Base-by-base conservation (phyloP, 1,284 basidiomycete species). In the Papiliotrema laurentii region DNA sequence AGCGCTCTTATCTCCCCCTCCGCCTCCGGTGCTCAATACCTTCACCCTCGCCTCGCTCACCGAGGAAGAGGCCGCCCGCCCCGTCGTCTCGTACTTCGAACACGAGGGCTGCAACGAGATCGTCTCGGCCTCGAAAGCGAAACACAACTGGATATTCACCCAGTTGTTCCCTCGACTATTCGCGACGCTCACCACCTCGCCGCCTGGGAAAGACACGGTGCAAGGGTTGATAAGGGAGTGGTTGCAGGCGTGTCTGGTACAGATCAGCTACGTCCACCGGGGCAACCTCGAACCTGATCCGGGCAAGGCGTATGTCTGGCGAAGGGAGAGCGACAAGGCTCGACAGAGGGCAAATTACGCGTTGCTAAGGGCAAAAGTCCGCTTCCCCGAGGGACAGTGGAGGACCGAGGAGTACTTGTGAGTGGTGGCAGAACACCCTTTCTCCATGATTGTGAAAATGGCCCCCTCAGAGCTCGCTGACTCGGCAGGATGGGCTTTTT, bases 131-230 rank as follows among this genome's bases (percentile, higher is more conserved):
- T 43, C 47, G 4, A 47, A 49, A 24, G 37, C 46, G 14, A 51
- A 53, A 33, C 53, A 51, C 40, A 59, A 59, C 45, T 59, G 57
- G 57, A 56, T 59, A 28, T 56, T 52, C 43, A 45, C 36, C 27
- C 45, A 54, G 36, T 43, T 59, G 9, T 56, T 59, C 40, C 57
- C 57, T 4, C 50, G 57, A 4, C 47, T 59, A 0, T 43, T 51
- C 33, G 33, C 52, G 3, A 28, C 38, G 14, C 48, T 59, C 1
- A 5, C 19, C 37, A 22, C 30, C 43, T 10, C 34, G 34, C 16
- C 21, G 24, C 5, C 40, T 36, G 30, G 31, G 39, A 4, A 24
- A 38, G 53, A 51, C 43, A 45, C 33, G n/a, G 25, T 39, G 19
- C 27, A 42, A 18, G 27, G 26, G 9, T 34, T 31, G 9, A 44